A percentile compares a stretch with the other conserved stretches of the same genome.
Evolutionary conservation across 257 asterid species (phyloP).

Genomic region (Lantana camara): DNA sequence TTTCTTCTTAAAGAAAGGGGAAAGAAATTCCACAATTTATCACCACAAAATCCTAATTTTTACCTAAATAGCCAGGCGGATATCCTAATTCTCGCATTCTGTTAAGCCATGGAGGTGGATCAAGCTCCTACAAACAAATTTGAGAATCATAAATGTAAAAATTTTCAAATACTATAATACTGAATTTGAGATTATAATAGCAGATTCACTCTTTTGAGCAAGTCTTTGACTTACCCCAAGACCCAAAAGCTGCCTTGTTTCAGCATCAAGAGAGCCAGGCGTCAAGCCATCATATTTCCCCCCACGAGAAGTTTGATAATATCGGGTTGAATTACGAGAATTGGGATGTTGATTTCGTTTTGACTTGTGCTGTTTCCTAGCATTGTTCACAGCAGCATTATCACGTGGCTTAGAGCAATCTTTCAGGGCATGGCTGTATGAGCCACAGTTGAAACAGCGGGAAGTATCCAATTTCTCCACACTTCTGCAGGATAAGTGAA

Average conservation of each 20-base stretch:
- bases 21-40: constrained; percentile 5
- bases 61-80: constrained; percentile 97
- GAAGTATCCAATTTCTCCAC: constrained; percentile 54
- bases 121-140: constrained; percentile 66
- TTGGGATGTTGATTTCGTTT: constrained; percentile 56
- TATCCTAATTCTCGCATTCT: constrained; percentile 98
- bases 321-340: constrained; percentile 78
- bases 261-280: constrained; percentile 88
- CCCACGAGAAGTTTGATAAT: constrained; percentile 75
- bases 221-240: constrained; percentile 68
- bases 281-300: constrained; percentile 89
- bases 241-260: constrained; percentile 79
- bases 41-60: constrained; percentile 11
- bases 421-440: constrained; percentile 83
- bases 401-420: constrained; percentile 96
- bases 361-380: constrained; percentile 77
- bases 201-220: no score
- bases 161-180: no score
- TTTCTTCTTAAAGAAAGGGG: no score
- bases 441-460: constrained; percentile 96
- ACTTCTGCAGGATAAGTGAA: constrained; percentile 51
- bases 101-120: constrained; percentile 99
- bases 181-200: no score
- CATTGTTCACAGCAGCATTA: constrained; percentile 74
- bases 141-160: constrained; percentile 23